Percentiles rank a stretch among this genome's conserved stretches.
These are phyloP conservation scores for Pascua guehoae DNA, from an alignment of 1,284 basidiomycete genomes.

Conservation along the genomic window DNA sequence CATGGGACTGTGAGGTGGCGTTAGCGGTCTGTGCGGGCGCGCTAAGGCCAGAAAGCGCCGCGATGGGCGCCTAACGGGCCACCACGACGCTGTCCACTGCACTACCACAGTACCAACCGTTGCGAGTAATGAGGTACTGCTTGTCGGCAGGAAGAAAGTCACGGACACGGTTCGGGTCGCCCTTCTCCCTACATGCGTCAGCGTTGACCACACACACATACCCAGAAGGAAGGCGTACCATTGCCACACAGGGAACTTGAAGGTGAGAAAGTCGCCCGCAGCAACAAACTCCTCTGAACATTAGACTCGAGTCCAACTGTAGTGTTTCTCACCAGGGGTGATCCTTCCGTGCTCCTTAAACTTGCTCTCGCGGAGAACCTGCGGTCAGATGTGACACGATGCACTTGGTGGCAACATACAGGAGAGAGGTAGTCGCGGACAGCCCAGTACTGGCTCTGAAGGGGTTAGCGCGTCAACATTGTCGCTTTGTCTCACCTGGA, in stretches of 20 bases:
- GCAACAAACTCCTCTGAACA: conserved; percentile 86
- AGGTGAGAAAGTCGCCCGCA: conserved; percentile 87
- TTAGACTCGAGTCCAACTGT: background rate
- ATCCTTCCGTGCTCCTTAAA: conserved; percentile 98
- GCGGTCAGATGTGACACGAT: background rate
- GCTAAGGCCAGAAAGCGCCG: background rate
- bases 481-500: conserved; percentile 40
- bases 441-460: conserved; percentile 84
- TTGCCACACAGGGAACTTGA: conserved; percentile 94
- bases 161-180: conserved; percentile 73
- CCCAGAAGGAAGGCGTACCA: conserved; percentile 58
- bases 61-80: too few relatives aligned
- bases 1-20: conserved; percentile 65
- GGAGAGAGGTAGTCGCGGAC: conserved; percentile 95
- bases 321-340: conserved; percentile 71
- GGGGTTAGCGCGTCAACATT: conserved; percentile 9
- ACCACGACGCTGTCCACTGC: background rate
- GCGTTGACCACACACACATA: background rate
- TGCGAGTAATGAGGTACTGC: conserved; percentile 91
- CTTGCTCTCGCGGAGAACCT: conserved; percentile 96
- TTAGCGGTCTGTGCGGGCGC: background rate
- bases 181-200: conserved; percentile 67
- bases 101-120: conserved; percentile 51
- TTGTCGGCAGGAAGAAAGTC: conserved; percentile 93
- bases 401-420: conserved; percentile 52